phyloP scores from a whole-genome alignment of 208 protist species.

The Spironucleus salmonicida region DNA sequence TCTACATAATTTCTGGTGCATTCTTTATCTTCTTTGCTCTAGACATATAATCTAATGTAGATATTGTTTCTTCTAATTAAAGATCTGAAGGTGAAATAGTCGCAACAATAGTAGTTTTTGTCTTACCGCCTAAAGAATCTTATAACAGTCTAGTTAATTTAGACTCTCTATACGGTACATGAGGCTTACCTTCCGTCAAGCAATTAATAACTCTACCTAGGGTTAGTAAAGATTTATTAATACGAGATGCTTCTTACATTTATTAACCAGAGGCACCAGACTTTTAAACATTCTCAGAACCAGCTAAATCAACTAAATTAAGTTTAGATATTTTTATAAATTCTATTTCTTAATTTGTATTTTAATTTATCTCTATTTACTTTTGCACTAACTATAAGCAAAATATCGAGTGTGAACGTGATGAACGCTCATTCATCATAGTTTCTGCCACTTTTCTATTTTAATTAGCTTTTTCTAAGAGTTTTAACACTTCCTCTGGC shows the following conservation, averaged over 20 bases:
- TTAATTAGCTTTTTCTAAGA: neutral
- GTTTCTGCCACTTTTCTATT: slow-evolving; percentile 33
- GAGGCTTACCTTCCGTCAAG: slow-evolving; percentile 28
- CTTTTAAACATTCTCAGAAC: slow-evolving; percentile 33
- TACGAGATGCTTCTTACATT: slow-evolving; percentile 37
- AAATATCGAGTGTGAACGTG: slow-evolving; percentile 39
- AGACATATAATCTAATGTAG: slow-evolving; percentile 35
- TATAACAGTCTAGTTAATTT: slow-evolving; percentile 43
- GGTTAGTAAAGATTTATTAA: slow-evolving; percentile 37
- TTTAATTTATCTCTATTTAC: neutral
- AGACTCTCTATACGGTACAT: slow-evolving; percentile 43
- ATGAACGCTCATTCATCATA: slow-evolving; percentile 34
- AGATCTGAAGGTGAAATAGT: neutral
- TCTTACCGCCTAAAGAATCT: slow-evolving; percentile 37
- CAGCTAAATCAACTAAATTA: slow-evolving; percentile 42
- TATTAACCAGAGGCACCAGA: slow-evolving; percentile 2
- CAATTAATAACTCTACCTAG: slow-evolving; percentile 39
- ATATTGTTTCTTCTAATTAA: slow-evolving; percentile 27
- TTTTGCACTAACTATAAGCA: slow-evolving; percentile 24
- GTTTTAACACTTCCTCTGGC: slow-evolving; percentile 13
- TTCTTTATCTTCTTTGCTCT: slow-evolving; percentile 43
- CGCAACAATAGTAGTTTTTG: slow-evolving; percentile 32
- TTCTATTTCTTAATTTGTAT: neutral
- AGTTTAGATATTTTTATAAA: neutral
- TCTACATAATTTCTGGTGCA: slow-evolving; percentile 14